Base-by-base conservation (phyloP, 768 basidiomycete species). In the Boletellus ananas region DNA sequence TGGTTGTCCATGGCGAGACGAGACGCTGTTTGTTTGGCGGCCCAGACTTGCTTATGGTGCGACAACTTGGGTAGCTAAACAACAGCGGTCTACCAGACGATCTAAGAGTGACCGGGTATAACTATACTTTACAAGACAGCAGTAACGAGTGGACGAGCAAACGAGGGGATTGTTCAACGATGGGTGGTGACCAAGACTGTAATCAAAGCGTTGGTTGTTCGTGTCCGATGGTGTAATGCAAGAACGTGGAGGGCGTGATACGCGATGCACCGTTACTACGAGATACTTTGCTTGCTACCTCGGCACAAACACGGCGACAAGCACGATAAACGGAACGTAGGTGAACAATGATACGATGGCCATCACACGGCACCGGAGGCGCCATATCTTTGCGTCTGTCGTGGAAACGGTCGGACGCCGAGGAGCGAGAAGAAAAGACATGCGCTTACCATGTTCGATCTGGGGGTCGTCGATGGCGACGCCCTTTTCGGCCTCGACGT, bases 401-500 rank as follows among this genome's bases (percentile, higher is more conserved):
- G 31, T 42, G 51, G 37, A 52, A 39, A 27, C 10, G 11, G 34
- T 61, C 43, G 45, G 52, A 35, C 16, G 41, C 35, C 17, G n/a
- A 29, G 50, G 41, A 10, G 6, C 34, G 31, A 45, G 14, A 34
- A 53, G 25, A 34, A 16, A 33, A 34, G 29, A 36, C 13, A 11
- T 5, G 31, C 20, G 70, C 84, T 59, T 57, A 89, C 88, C 83
- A 61, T 79, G 77, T 61, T 90, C 88, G 47, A 89, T 77, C 62
- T 90, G 87, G 23, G 87, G 87, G 66, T 90, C 86, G 59, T 89
- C 87, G 42, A 89, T 70, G 25, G 84, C 72, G 14, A 89, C 86
- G 35, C 71, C 83, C 65, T 87, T 88, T 69, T 88, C 86, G 41
- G 69, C 65, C 49, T 69, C 73, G 27, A 72, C 72, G 34, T 72